Percentiles rank a stretch among this genome's conserved stretches.
Evolutionary conservation across 2,329 filamentous ascomycete species (phyloP).

Genomic region (Fusarium robinianum): DNA sequence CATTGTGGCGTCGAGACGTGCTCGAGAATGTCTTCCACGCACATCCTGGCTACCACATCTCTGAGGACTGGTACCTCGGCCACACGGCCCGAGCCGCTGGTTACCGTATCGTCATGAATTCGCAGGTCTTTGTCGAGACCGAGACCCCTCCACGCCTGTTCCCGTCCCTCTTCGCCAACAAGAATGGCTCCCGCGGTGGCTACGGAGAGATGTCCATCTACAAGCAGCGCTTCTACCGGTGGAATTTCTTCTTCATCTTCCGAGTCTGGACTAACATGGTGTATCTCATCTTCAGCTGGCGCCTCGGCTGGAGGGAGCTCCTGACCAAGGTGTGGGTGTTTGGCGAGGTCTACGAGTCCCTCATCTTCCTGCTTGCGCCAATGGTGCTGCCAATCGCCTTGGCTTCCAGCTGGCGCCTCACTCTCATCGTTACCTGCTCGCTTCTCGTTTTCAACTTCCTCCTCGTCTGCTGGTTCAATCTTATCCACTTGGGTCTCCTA

Average conservation of each 20-base stretch:
- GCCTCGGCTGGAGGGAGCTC: conserved; percentile 10
- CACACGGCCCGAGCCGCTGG: conserved; percentile 13
- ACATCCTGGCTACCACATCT: conserved; percentile 13
- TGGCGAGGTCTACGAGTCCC: conserved; percentile 9
- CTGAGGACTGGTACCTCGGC: conserved; percentile 19
- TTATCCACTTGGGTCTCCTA: too few relatives aligned
- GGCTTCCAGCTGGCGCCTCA: neutral
- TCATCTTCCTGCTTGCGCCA: conserved; percentile 12
- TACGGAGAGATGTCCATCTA: conserved; percentile 20
- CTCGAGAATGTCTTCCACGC: conserved; percentile 15
- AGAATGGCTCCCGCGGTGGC: conserved; percentile 7
- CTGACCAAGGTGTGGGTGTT: conserved; percentile 14
- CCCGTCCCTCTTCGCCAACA: conserved; percentile 11
- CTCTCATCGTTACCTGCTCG: neutral
- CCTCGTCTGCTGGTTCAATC: conserved; percentile 13
- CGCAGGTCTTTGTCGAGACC: conserved; percentile 17
- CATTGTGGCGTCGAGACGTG: conserved; percentile 14
- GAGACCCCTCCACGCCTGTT: conserved; percentile 19
- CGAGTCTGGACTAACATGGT: conserved; percentile 14
- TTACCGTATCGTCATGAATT: conserved; percentile 18
- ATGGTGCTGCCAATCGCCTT: conserved; percentile 15
- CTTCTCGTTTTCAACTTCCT: conserved; percentile 6
- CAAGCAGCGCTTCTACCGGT: conserved; percentile 16
- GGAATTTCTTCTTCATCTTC: conserved; percentile 21
- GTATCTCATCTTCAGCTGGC: conserved; percentile 16